Evolutionary conservation across 345 rosid species (phyloP), one percentile per base, ranked within the genome.

Genomic region (Populus pruinosa): DNA sequence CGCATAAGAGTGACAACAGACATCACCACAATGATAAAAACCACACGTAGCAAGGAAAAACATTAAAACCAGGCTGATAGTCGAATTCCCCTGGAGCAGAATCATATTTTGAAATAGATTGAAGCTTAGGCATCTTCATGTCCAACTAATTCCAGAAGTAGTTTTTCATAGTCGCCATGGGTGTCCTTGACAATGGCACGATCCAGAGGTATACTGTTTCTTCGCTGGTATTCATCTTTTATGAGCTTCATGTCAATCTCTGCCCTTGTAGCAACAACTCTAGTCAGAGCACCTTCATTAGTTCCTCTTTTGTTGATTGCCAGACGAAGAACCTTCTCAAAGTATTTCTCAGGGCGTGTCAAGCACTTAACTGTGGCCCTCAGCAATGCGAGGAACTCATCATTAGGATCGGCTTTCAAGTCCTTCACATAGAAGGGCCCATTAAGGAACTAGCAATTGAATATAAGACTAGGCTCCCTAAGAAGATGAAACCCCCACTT

Each of bases 241-340:
- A 92, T 87, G 74, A 85, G 41, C 85, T 90, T 82, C 86, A 92
- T 67, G 78, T 89, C 94, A 44, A 88, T 76, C 87, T 92, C 97
- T 61, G 94, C 94, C 74, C 94, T 90, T 23, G 90, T 91, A n/a
- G 94, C 79, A 59, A 94, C 86, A 73, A 93, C 83, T 55, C 97
- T 88, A 6, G 97, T 93, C 12, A 94, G 84, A 16, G 88, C 95
- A 74, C 93, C 95, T 90, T 92, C 96, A 68, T 92, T 94, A 1
- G 94, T 94, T 79, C 97, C 98, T 4, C 65, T 76, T 73, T 21
- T 92, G 79, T 92, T 89, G 71, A 94, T 89, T 5, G 96, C 89
- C 2, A 83, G 85, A 39, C 92, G 90, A 70, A 94, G 90, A 64
- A 87, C 87, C 77, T 91, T 89, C 78, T 84, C 90, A 41, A 90